These are phyloP conservation scores for Acer campestre DNA, from an alignment of 345 rosid genomes.

Conservation along the genomic window DNA sequence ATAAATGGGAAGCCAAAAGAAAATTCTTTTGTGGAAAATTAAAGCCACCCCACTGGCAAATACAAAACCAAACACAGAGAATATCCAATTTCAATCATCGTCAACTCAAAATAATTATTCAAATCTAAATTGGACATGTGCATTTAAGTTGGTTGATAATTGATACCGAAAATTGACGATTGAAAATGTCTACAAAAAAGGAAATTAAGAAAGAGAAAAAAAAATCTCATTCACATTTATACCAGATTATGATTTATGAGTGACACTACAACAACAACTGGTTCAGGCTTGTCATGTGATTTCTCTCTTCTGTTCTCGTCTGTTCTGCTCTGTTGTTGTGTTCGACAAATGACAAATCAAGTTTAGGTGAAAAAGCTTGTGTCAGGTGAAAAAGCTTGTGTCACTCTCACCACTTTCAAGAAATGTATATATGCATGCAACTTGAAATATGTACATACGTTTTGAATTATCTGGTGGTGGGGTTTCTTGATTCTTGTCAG, in stretches of 20 bases:
- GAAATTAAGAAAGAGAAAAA: background rate
- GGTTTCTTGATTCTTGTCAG: background rate
- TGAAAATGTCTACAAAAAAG: background rate
- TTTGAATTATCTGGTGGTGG: background rate
- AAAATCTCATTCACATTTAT: background rate
- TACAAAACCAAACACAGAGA: background rate
- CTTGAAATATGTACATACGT: background rate
- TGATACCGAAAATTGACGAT: background rate
- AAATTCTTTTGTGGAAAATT: conserved; percentile 13
- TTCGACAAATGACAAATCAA: background rate
- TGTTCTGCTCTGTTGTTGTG: background rate
- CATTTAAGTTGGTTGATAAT: too few species aligned
- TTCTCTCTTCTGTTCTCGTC: too few species aligned
- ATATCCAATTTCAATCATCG: background rate
- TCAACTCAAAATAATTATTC: background rate
- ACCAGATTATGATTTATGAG: too few species aligned
- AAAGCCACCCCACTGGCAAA: conserved; percentile 8
- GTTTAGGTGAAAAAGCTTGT: background rate
- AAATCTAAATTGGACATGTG: background rate
- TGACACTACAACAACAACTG: background rate
- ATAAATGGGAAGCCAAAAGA: conserved; percentile 1
- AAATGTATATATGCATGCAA: background rate
- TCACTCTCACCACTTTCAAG: background rate
- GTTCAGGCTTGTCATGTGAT: conserved; percentile 6
- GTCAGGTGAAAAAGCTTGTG: background rate